Conservation (phyloP, 1,284 basidiomycete genomes). For the Microbotryum intermedium region DNA sequence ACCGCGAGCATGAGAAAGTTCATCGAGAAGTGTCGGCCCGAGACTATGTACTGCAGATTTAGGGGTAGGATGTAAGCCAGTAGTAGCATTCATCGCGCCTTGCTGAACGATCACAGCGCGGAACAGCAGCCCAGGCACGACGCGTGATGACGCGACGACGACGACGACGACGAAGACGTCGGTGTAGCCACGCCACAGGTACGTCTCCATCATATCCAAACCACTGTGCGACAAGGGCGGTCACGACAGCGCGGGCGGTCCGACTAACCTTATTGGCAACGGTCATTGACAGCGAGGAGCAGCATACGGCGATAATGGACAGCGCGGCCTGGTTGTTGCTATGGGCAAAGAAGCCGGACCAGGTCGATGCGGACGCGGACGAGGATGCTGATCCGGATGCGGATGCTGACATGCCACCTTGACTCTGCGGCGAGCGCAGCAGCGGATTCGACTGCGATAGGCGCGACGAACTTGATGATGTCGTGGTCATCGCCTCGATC, state of each 20-base stretch:
- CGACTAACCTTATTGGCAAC: slow-evolving; percentile 81
- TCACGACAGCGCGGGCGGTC: too few relatives aligned
- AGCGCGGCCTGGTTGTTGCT: slow-evolving; percentile 1
- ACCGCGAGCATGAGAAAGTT: slow-evolving; percentile 89
- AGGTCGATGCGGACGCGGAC: neutral
- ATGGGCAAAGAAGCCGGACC: neutral
- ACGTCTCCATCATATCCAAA: too few relatives aligned
- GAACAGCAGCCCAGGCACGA: neutral
- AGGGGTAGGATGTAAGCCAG: neutral
- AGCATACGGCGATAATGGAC: slow-evolving; percentile 50
- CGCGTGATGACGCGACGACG: too few relatives aligned
- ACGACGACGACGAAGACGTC: too few relatives aligned
- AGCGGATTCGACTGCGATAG: too few relatives aligned
- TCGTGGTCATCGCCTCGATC: too few relatives aligned
- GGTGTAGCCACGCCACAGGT: neutral
- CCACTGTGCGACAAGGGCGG: too few relatives aligned
- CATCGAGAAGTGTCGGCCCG: slow-evolving; percentile 89
- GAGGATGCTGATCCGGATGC: neutral
- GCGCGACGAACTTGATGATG: too few relatives aligned
- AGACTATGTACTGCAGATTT: slow-evolving; percentile 72
- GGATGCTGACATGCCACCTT: too few relatives aligned
- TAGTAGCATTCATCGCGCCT: neutral
- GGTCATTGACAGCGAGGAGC: slow-evolving; percentile 94
- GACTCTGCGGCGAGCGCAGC: too few relatives aligned
- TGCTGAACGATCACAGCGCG: neutral